These are phyloP conservation scores for Canna indica DNA, from an alignment of 176 grass and related monocot species.

Conservation along the genomic window DNA sequence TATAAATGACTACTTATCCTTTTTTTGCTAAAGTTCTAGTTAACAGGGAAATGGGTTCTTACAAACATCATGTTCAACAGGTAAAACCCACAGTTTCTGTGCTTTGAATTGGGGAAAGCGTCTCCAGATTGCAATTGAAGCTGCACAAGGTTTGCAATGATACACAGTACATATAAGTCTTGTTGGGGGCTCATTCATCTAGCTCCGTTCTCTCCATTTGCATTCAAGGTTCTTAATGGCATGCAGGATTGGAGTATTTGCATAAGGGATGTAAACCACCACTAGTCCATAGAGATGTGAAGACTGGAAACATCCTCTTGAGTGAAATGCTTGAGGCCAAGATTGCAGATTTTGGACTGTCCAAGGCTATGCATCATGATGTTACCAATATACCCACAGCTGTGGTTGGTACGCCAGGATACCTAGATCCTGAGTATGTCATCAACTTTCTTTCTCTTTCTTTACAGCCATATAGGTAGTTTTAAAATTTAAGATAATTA, in stretches of 20 bases:
- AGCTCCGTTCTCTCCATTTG: no score
- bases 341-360: constrained; percentile 1
- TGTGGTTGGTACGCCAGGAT: not conserved
- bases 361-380: not conserved
- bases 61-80: constrained; percentile 16
- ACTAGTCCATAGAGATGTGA: not conserved
- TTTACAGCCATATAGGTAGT: no score
- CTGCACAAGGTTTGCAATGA: constrained; percentile 2
- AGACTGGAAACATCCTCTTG: not conserved
- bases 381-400: not conserved
- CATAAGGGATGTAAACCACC: not conserved
- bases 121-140: not conserved
- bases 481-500: no score
- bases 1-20: no score
- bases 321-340: not conserved
- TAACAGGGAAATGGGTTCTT: no score
- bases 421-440: not conserved
- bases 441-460: no score
- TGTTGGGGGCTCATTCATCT: not conserved
- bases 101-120: constrained; percentile 16
- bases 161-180: not conserved
- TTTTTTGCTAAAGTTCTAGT: not conserved
- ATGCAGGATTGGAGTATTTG: not conserved
- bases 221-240: no score
- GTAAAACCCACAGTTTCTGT: not conserved